These are phyloP conservation scores for Pythium coloratum DNA, from an alignment of 352 stramenopile species.

Conservation along the genomic window DNA sequence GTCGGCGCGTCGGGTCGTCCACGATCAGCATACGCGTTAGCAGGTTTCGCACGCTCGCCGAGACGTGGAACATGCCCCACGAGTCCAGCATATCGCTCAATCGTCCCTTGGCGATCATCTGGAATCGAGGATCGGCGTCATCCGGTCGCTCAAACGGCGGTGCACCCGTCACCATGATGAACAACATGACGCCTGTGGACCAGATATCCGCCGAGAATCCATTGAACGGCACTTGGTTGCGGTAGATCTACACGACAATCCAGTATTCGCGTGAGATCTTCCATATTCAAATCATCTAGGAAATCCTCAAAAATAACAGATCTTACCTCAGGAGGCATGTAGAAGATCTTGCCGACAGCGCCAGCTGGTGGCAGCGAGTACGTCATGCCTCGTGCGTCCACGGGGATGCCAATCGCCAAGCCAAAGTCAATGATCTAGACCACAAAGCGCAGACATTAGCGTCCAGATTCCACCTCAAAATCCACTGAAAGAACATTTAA, in stretches of 20 bases:
- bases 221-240: conserved; percentile 90
- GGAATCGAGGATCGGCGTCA: conserved; percentile 77
- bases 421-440: conserved; percentile 87
- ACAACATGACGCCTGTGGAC: conserved; percentile 93
- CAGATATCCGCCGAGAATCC: conserved; percentile 92
- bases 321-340: conserved; percentile 84
- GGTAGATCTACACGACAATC: conserved; percentile 68
- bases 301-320: background rate
- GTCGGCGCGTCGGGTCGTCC: conserved; percentile 66
- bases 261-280: background rate
- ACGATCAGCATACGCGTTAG: conserved; percentile 81
- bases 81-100: conserved; percentile 87
- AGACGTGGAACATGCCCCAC: conserved; percentile 85
- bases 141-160: conserved; percentile 89
- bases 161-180: conserved; percentile 94
- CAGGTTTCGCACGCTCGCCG: conserved; percentile 66
- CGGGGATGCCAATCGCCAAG: conserved; percentile 80
- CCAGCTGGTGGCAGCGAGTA: conserved; percentile 79
- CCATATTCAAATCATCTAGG: background rate
- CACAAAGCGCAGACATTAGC: background rate
- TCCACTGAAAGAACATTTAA: background rate
- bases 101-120: conserved; percentile 81
- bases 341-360: conserved; percentile 88
- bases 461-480: background rate
- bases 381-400: conserved; percentile 83